Conservation (phyloP, 345 rosid genomes). For the Ailanthus altissimus region DNA sequence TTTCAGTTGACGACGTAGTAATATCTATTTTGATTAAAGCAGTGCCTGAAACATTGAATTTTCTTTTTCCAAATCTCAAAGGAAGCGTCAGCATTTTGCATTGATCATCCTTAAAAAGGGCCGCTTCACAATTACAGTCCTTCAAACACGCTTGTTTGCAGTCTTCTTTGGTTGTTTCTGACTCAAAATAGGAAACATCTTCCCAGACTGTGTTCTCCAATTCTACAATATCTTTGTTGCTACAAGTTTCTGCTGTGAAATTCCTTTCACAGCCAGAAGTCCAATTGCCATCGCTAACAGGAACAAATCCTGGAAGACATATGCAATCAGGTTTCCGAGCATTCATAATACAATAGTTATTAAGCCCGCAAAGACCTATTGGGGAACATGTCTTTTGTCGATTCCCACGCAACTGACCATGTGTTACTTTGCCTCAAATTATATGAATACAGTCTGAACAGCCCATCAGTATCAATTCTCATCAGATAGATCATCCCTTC, state of each 20-base stretch:
- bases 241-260: slow-evolving; percentile 20
- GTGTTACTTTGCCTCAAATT: neutral
- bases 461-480: slow-evolving; percentile 6
- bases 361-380: slow-evolving; percentile 29
- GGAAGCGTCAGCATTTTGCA: slow-evolving; percentile 36
- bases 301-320: too few relatives aligned
- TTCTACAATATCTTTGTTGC: neutral
- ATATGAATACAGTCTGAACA: neutral
- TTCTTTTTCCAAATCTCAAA: slow-evolving; percentile 26
- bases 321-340: neutral
- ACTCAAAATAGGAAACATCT: slow-evolving; percentile 11
- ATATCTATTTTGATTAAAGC: slow-evolving; percentile 29
- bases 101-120: neutral
- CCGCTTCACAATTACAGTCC: slow-evolving; percentile 39
- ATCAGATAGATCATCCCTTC: neutral
- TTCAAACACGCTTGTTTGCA: slow-evolving; percentile 26
- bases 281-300: too few relatives aligned
- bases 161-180: neutral
- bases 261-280: too few relatives aligned
- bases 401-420: neutral
- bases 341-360: slow-evolving; percentile 24
- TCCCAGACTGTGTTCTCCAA: slow-evolving; percentile 16
- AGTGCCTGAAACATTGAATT: neutral
- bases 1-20: neutral
- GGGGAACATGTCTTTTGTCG: slow-evolving; percentile 19